Evolutionary conservation across 192 early-diverging fungal genomes (phyloP), one percentile per base, ranked within the genome.

Genomic region (Backusella macrospora): DNA sequence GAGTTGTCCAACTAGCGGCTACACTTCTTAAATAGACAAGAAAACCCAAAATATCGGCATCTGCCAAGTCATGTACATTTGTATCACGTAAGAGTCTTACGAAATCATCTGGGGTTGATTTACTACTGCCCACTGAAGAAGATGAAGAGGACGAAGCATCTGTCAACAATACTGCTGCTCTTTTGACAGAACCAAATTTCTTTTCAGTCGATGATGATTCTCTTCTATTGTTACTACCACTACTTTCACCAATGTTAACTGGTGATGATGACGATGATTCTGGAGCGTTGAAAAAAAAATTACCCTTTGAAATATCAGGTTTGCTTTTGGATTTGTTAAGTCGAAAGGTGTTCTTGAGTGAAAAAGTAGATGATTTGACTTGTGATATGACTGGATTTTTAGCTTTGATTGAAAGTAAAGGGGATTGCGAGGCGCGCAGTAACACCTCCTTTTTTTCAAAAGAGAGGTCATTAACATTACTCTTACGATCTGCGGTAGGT

Each of bases 1-100:
- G 71, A 1, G 73, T 76, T 29, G 78, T 80, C 78, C 78, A 80
- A 37, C 77, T 79, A 14, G 71, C 78, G 16, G 69, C 64, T 13
- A 75, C 78, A 44, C 62, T 80, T 55, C 78, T 71, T 18, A 80
- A 43, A 34, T 45, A 80, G 0, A 80, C 78, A 12, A 73, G 64
- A 37, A 80, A 55, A 16, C 76, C 78, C 38, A 68, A 29, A 23
- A 80, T 62, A 8, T 80, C 70, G n/a, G 65, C 48, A 18, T 76
- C 65, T 37, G 75, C 73, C n/a, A 80, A 59, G 14, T 73, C 66
- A 14, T 71, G 68, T 16, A 77, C 68, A 59, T 65, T 70, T 37
- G 47, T 67, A 4, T 66, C 67, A 13, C 26, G 34, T 9, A 77
- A 45, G 4, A 72, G 47, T 18, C n/a, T 37, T 29, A 77, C 65